Evolutionary conservation across 441 rosid genomes (phyloP).

Genomic region (Iberis amara): DNA sequence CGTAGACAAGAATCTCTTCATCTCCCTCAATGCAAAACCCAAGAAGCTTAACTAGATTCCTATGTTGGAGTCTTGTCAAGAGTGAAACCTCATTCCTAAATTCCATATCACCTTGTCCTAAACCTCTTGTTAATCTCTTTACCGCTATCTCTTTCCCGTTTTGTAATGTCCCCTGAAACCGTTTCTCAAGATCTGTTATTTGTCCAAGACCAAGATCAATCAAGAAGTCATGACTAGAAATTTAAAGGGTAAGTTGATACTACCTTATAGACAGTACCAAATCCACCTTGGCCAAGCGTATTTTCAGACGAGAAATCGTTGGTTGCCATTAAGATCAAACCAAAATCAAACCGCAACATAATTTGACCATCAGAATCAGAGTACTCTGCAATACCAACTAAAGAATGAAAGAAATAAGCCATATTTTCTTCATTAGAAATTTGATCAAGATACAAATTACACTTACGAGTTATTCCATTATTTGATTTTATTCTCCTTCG

Average conservation of each 20-base stretch:
- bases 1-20: no score
- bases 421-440: background rate
- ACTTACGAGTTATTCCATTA: constrained; percentile 2
- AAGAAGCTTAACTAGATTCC: constrained; percentile 34
- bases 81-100: constrained; percentile 44
- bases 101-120: constrained; percentile 37
- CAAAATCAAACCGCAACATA: constrained; percentile 25
- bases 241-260: no score
- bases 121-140: constrained; percentile 36
- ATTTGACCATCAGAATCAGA: constrained; percentile 7
- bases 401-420: no score
- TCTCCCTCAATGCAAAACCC: no score
- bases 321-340: constrained; percentile 17
- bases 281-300: constrained; percentile 30
- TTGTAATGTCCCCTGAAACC: constrained; percentile 35
- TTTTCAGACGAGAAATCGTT: constrained; percentile 21
- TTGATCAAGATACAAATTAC: background rate
- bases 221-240: no score
- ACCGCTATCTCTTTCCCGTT: constrained; percentile 37
- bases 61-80: constrained; percentile 43
- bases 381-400: no score
- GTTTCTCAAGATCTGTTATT: no score
- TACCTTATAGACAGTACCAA: constrained; percentile 27
- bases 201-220: no score
- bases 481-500: constrained; percentile 16